phyloP scores from a whole-genome alignment of 2,329 filamentous ascomycete genomes.

The Arthroderma uncinatum region DNA sequence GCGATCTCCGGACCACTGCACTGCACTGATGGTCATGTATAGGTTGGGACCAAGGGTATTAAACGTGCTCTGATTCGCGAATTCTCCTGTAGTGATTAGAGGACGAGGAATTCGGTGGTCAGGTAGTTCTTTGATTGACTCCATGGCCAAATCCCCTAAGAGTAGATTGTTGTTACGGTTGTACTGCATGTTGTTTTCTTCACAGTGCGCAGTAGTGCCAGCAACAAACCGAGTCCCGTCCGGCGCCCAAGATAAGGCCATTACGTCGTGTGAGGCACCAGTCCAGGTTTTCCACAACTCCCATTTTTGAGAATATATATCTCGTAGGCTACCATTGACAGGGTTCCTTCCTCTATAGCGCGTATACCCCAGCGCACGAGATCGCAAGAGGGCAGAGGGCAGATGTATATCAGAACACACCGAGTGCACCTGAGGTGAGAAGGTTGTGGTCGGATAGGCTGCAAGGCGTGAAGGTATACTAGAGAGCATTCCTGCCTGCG shows the following conservation, averaged over 20 bases:
- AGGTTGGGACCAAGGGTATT: conserved; percentile 42
- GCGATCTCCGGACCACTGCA: conserved; percentile 41
- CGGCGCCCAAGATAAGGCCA: conserved; percentile 46
- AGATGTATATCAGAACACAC: background rate
- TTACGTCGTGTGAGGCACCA: conserved; percentile 49
- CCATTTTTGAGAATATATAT: conserved; percentile 24
- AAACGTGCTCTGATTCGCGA: conserved; percentile 35
- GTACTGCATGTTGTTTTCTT: conserved; percentile 48
- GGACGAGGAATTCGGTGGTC: conserved; percentile 41
- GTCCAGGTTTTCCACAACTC: conserved; percentile 40
- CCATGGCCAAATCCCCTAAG: conserved; percentile 37
- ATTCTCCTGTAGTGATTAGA: conserved; percentile 22
- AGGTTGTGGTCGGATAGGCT: background rate
- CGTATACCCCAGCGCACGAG: conserved; percentile 23
- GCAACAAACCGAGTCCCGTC: conserved; percentile 46
- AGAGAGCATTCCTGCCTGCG: conserved; percentile 14
- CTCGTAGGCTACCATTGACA: conserved; percentile 19
- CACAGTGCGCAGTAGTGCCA: conserved; percentile 46
- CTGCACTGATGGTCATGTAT: conserved; percentile 46
- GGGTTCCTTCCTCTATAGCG: conserved; percentile 10
- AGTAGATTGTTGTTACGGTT: conserved; percentile 49
- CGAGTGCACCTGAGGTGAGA: background rate
- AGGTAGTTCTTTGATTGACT: conserved; percentile 41
- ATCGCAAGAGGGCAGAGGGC: conserved; percentile 17
- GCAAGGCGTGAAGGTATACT: conserved; percentile 11